Percentiles rank a stretch among this genome's conserved stretches.
Conservation (phyloP, 179 eudicot species). For the Silene noctiflora region DNA sequence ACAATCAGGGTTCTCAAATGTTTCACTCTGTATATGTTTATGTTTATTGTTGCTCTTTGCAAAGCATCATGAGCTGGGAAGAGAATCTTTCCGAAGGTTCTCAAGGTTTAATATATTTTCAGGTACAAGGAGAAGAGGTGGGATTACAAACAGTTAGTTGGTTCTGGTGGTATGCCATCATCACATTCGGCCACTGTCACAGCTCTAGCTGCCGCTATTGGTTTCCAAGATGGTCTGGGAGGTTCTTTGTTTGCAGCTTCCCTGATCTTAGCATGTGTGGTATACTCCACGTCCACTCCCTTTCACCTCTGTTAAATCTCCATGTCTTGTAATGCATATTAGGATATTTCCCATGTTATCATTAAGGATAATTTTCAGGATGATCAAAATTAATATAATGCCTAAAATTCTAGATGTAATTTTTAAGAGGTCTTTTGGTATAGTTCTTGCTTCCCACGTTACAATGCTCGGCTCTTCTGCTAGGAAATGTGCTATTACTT, state of each 20-base stretch:
- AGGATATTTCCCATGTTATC: neutral
- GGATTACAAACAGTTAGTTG: slow-evolving; percentile 75
- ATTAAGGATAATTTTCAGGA: neutral
- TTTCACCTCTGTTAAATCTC: neutral
- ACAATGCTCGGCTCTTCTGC: neutral
- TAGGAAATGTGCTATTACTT: neutral
- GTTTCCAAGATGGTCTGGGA: slow-evolving; percentile 74
- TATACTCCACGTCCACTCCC: slow-evolving; percentile 37
- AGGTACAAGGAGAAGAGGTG: slow-evolving; percentile 89
- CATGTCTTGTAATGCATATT: neutral
- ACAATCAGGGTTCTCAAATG: neutral
- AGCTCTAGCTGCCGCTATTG: slow-evolving; percentile 78
- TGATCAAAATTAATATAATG: neutral
- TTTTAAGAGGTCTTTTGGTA: neutral
- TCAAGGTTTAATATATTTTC: slow-evolving; percentile 35
- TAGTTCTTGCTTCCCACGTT: neutral
- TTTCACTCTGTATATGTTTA: neutral
- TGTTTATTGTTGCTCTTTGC: neutral
- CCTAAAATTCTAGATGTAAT: neutral
- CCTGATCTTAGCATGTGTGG: slow-evolving; percentile 75
- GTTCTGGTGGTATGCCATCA: slow-evolving; percentile 99
- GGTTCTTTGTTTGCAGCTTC: slow-evolving; percentile 72
- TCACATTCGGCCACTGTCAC: slow-evolving; percentile 95
- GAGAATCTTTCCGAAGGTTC: slow-evolving; percentile 18
- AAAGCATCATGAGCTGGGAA: neutral